These are phyloP conservation scores for Blastocrithidia nonstop DNA, from an alignment of 208 protist genomes.

Conservation along the genomic window DNA sequence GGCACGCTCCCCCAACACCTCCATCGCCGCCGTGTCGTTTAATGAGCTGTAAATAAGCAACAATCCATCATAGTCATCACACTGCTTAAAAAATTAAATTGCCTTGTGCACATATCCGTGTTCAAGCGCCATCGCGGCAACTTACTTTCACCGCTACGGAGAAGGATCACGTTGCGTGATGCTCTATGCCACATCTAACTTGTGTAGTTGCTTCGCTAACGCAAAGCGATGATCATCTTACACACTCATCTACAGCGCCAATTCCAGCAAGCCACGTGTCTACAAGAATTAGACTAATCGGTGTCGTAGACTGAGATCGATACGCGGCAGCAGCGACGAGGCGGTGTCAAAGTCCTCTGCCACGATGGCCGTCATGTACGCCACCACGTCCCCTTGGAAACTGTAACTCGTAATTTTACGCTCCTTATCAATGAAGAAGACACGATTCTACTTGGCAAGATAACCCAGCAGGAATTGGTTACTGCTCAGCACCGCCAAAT, in stretches of 20 bases:
- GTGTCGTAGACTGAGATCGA: conserved; percentile 71
- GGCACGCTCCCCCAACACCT: conserved; percentile 45
- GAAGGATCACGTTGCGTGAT: conserved; percentile 50
- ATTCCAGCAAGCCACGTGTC: conserved; percentile 78
- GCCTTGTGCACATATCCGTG: conserved; percentile 71
- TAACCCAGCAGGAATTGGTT: conserved; percentile 90
- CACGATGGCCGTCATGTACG: conserved; percentile 95
- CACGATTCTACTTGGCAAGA: conserved; percentile 87
- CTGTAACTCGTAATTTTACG: conserved; percentile 85
- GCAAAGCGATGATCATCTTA: conserved; percentile 94
- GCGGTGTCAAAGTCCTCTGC: conserved; percentile 89
- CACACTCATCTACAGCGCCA: conserved; percentile 87
- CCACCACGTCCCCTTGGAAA: conserved; percentile 86
- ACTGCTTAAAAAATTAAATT: conserved; percentile 35
- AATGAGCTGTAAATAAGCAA: conserved; percentile 65
- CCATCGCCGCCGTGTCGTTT: conserved; percentile 54
- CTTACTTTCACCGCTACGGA: conserved; percentile 87
- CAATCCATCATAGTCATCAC: conserved; percentile 52
- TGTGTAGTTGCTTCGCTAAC: conserved; percentile 84
- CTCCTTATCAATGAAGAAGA: conserved; percentile 95
- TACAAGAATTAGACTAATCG: conserved; percentile 92
- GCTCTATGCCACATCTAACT: conserved; percentile 53
- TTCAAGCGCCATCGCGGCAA: conserved; percentile 87
- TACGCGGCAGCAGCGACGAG: conserved; percentile 46
- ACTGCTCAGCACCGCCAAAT: conserved; percentile 84